Conservation (phyloP, 768 basidiomycete species). For the Termitomyces heimii region DNA sequence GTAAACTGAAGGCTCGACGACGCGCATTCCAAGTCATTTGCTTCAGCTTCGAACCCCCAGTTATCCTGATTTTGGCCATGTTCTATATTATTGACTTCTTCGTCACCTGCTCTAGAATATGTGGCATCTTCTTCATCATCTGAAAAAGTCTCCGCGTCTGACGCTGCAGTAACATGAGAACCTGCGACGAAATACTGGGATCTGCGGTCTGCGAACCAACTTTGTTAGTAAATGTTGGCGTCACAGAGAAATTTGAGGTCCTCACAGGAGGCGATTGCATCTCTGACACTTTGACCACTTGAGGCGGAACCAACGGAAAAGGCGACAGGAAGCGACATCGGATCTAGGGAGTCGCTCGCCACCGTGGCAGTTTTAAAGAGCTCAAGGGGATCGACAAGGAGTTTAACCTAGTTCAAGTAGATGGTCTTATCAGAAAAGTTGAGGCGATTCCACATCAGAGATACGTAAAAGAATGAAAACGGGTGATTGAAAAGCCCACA, state of each 20-base stretch:
- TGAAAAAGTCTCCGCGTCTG: slow-evolving; percentile 30
- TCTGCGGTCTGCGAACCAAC: slow-evolving; percentile 47
- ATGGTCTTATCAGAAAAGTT: not conserved
- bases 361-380: not conserved
- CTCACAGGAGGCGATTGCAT: slow-evolving; percentile 60
- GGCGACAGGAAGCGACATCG: slow-evolving; percentile 41
- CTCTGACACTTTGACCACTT: slow-evolving; percentile 41
- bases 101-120: slow-evolving; percentile 11
- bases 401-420: not conserved
- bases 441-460: not conserved
- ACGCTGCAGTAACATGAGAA: slow-evolving; percentile 47
- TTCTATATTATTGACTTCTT: slow-evolving; percentile 12
- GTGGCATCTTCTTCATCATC: slow-evolving; percentile 33
- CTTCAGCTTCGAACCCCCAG: slow-evolving; percentile 18
- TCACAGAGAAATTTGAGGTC: not conserved
- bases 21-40: slow-evolving; percentile 1
- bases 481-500: not conserved
- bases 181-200: slow-evolving; percentile 62
- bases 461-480: not conserved
- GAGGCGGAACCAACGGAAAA: slow-evolving; percentile 43
- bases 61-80: slow-evolving; percentile 12
- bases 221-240: not conserved
- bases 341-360: not conserved
- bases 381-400: not conserved
- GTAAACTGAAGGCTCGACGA: not conserved